Percentiles rank a stretch among this genome's conserved stretches.
Evolutionary conservation across 805 yeast species (phyloP).

Genomic region (Lachancea fermentati): DNA sequence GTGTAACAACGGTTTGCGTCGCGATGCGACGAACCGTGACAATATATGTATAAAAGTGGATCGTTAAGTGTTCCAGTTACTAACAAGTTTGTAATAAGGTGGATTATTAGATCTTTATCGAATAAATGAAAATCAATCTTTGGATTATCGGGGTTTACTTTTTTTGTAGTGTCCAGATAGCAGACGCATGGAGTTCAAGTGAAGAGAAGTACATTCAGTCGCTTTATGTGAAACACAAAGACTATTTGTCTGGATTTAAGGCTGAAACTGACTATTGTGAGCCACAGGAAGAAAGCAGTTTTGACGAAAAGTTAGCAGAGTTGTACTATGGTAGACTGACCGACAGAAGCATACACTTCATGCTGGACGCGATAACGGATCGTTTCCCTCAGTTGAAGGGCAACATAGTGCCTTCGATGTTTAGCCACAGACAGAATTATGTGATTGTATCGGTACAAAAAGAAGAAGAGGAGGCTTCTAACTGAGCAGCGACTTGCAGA

Average conservation of each 20-base stretch:
- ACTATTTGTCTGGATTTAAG: background rate
- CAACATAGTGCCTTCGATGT: conserved; percentile 1
- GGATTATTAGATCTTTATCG: no score
- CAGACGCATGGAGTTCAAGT: no score
- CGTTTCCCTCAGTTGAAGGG: conserved; percentile 1
- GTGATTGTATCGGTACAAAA: background rate
- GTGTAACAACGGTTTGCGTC: background rate
- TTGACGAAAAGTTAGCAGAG: background rate
- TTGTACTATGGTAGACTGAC: conserved; percentile 6
- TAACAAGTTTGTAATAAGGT: no score
- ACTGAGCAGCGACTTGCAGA: no score
- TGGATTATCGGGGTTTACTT: no score
- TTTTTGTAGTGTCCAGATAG: no score
- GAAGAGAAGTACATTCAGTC: conserved; percentile 5
- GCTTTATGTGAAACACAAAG: conserved; percentile 2
- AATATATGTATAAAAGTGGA: no score
- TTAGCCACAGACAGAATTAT: background rate
- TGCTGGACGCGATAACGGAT: conserved; percentile 1
- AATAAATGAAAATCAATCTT: no score
- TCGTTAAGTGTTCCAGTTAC: no score
- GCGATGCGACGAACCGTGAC: background rate
- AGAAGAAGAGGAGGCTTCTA: no score
- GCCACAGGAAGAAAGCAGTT: background rate
- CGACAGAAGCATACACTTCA: conserved; percentile 1
- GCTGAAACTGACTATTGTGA: background rate